Conservation (phyloP, 2,329 filamentous ascomycete species). For the Zymoseptoria brevis region DNA sequence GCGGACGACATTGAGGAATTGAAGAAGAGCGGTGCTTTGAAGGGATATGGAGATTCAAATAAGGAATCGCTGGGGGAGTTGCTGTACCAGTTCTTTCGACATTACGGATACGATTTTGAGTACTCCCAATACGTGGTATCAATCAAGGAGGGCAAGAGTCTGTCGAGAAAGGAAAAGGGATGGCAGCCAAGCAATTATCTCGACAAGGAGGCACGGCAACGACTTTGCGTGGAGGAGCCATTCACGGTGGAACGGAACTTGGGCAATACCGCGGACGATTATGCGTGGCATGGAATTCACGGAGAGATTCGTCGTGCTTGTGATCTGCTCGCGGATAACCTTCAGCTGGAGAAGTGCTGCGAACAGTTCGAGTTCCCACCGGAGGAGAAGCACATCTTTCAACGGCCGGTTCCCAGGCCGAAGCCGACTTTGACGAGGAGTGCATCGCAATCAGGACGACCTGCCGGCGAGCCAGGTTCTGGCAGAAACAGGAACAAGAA, state of each 20-base stretch:
- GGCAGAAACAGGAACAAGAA: conserved; percentile 24
- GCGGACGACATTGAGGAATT: conserved; percentile 68
- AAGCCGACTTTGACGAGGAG: conserved; percentile 46
- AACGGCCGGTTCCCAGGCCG: conserved; percentile 49
- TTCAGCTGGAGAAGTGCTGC: conserved; percentile 74
- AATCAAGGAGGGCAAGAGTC: conserved; percentile 68
- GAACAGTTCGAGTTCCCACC: conserved; percentile 83
- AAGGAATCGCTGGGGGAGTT: conserved; percentile 74
- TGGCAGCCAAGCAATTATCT: conserved; percentile 60
- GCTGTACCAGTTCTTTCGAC: conserved; percentile 92
- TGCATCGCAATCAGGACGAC: conserved; percentile 40
- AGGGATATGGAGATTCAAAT: conserved; percentile 68
- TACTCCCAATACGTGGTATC: conserved; percentile 80
- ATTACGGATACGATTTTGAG: conserved; percentile 88
- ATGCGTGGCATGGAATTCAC: conserved; percentile 85
- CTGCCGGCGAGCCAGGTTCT: conserved; percentile 38
- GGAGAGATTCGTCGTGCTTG: conserved; percentile 84
- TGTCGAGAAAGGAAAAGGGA: conserved; percentile 77
- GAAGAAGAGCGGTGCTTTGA: conserved; percentile 42
- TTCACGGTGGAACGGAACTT: conserved; percentile 87
- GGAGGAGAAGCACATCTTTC: conserved; percentile 55
- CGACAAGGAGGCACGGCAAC: conserved; percentile 51
- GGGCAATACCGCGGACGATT: conserved; percentile 93
- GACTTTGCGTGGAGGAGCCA: conserved; percentile 90
- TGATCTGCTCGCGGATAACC: conserved; percentile 63